A percentile compares a stretch with the other conserved stretches of the same genome.
phyloP scores from a whole-genome alignment of 345 rosid genomes.

The Isatis tinctoria region DNA sequence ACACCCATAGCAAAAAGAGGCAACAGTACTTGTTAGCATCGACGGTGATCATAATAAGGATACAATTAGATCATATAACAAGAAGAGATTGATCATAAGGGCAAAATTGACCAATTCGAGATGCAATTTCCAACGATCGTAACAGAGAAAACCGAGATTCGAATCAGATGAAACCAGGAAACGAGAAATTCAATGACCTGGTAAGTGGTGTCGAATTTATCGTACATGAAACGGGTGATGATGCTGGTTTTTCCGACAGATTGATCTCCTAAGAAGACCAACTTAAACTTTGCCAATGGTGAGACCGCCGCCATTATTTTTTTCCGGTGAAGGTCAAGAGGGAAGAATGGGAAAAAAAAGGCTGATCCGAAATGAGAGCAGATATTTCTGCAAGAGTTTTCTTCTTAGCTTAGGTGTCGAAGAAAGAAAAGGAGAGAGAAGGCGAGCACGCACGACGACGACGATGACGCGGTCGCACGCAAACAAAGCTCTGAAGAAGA shows the following conservation, averaged over 20 bases:
- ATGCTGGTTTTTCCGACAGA: conserved; percentile 89
- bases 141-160: not conserved
- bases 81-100: not conserved
- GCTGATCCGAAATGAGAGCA: not conserved
- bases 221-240: conserved; percentile 94
- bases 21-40: not conserved
- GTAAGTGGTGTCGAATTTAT: conserved; percentile 80
- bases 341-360: not conserved
- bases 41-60: not conserved
- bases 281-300: conserved; percentile 73
- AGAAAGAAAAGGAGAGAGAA: not conserved
- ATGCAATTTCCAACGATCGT: not conserved
- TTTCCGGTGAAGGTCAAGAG: not conserved
- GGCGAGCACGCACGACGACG: conserved; percentile 33
- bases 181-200: conserved; percentile 40
- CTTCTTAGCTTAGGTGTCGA: not conserved
- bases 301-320: conserved; percentile 57
- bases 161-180: not conserved
- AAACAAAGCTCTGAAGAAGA: not conserved
- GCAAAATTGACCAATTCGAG: not conserved
- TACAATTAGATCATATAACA: not conserved
- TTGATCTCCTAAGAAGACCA: conserved; percentile 83
- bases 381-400: not conserved
- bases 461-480: conserved; percentile 26
- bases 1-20: not conserved